Evolutionary conservation across 176 grass and related monocot species (phyloP).

Genomic region (Aegilops longissima): DNA sequence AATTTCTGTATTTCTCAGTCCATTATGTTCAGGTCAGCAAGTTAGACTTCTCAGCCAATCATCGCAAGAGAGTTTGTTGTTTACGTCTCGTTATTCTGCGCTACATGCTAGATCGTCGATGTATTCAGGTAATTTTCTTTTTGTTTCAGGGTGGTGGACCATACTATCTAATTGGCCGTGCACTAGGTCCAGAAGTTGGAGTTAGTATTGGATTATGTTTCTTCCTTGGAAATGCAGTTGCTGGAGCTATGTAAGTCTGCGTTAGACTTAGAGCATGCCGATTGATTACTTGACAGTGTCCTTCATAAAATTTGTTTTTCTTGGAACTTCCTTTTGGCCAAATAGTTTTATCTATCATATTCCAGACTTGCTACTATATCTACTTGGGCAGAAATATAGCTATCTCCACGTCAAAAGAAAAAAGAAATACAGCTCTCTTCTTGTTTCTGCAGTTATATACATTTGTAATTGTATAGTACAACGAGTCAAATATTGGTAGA

Average conservation of each 20-base stretch:
- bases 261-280: slow-evolving; percentile 12
- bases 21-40: not conserved
- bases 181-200: slow-evolving; percentile 97
- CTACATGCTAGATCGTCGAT: not conserved
- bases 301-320: not conserved
- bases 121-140: not conserved
- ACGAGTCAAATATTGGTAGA: slow-evolving; percentile 9
- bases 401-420: not conserved
- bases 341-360: not conserved
- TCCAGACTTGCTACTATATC: not conserved
- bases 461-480: not conserved
- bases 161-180: slow-evolving; percentile 92
- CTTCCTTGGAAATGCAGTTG: slow-evolving; percentile 96
- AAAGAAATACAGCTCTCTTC: not conserved
- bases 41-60: not conserved
- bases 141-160: slow-evolving; percentile 79
- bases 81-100: not conserved
- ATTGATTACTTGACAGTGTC: not conserved
- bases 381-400: not conserved
- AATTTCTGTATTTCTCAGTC: not conserved
- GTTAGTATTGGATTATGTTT: slow-evolving; percentile 97
- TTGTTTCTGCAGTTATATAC: not conserved
- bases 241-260: slow-evolving; percentile 85
- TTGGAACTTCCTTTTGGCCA: not conserved
- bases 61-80: not conserved